Percentiles rank a stretch among this genome's conserved stretches.
Conservation (phyloP, 2,329 filamentous ascomycete species). For the Cryphonectria nitschkei region DNA sequence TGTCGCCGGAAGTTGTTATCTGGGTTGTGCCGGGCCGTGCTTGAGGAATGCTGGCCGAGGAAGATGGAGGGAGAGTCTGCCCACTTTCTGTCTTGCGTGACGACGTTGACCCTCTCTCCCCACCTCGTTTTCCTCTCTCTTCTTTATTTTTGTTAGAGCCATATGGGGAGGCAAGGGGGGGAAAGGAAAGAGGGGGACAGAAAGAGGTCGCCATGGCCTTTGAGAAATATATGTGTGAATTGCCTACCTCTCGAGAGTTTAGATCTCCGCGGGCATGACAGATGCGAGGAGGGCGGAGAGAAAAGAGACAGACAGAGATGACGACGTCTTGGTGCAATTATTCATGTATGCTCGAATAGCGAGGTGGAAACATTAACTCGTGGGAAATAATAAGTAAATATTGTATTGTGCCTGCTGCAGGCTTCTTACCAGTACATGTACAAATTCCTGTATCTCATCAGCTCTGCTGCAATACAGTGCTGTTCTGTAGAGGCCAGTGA, state of each 20-base stretch:
- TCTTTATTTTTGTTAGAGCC: neutral
- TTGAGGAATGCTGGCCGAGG: conserved; percentile 14
- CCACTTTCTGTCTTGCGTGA: conserved; percentile 2
- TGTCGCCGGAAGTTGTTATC: neutral
- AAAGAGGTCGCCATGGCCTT: neutral
- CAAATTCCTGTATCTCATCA: neutral
- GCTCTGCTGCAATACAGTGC: neutral
- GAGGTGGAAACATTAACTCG: neutral
- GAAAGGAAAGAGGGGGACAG: neutral
- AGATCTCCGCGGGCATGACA: neutral
- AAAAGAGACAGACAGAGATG: neutral
- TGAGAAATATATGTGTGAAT: neutral
- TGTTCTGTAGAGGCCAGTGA: neutral
- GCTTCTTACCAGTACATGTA: conserved; percentile 1
- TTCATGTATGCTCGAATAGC: neutral
- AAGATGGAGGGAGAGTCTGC: neutral
- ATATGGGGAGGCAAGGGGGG: neutral
- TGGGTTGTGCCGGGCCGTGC: conserved; percentile 3
- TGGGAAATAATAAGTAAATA: neutral
- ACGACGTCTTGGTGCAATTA: neutral
- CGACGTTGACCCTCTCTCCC: neutral
- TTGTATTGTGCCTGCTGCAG: neutral
- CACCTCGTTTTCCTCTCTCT: too few species aligned
- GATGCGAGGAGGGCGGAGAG: neutral
- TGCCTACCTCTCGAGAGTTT: neutral